Base-by-base conservation (phyloP, 1,284 basidiomycete species). In the Naganishia cerealis region DNA sequence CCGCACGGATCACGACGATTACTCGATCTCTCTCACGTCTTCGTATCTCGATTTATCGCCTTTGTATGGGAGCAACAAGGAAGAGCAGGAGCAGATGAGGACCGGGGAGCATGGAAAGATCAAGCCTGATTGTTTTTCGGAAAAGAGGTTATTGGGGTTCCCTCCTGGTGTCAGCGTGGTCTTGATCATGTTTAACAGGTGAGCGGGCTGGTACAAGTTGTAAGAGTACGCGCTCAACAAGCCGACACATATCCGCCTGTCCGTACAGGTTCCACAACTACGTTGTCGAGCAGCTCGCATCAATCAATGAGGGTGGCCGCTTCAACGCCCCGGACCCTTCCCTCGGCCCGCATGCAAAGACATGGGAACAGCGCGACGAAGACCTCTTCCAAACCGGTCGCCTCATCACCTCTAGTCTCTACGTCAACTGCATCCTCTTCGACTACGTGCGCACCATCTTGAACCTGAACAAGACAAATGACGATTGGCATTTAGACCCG, bases 371-470 rank as follows among this genome's bases (percentile, higher is more conserved):
- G 8, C 46, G 46, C n/a, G 46, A 50, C 21, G 46, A 50, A 50
- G 46, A 50, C 46, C 46, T 50, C 13, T 50, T 50, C n/a, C 46
- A 50, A 24, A 50, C 46, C 46, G 46, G 46, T 50, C 46, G 46
- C 3, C 46, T 50, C n/a, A 50, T 50, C 21, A 50, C 46, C 24
- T 24, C n/a, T 24, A 24, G 46, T 24, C 46, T 50, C 8, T 50
- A 50, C 46, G 46, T 50, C 46, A 50, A 50, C 13, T 8, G 21
- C 13, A 50, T 50, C 7, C 21, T 50, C 8, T n/a, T 50, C n/a
- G 46, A 50, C 21, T 50, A 50, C 46, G 46, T 50, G 8, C 46
- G 46, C 6, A 24, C 8, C 46, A 50, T 50, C n/a, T 15, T 50
- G 7, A 50, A 50, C 13, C 13, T 50, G 21, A 50, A 50, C 46